phyloP scores from a whole-genome alignment of 2,329 filamentous ascomycete species.

The Aspergillus phoenicis region DNA sequence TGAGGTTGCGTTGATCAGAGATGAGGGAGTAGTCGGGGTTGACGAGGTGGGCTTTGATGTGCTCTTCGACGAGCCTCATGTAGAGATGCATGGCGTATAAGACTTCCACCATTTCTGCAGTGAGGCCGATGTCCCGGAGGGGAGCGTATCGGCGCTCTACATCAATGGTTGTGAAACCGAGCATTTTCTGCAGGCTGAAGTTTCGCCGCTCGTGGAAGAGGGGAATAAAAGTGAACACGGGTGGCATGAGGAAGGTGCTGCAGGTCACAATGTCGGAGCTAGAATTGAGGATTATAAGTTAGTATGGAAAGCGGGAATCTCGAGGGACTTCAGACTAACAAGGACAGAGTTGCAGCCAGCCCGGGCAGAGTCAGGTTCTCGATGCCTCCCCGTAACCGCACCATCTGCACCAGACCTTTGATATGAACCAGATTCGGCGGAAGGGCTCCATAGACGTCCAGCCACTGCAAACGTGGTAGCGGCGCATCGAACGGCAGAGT shows the following conservation, averaged over 20 bases:
- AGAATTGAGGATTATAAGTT: slow-evolving; percentile 11
- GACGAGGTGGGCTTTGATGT: slow-evolving; percentile 18
- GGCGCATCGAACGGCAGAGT: slow-evolving; percentile 37
- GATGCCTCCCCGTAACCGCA: slow-evolving; percentile 42
- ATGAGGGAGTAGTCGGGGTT: slow-evolving; percentile 29
- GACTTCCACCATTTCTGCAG: slow-evolving; percentile 32
- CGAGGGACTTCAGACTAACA: slow-evolving; percentile 30
- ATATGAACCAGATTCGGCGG: slow-evolving; percentile 40
- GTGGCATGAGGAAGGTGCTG: slow-evolving; percentile 25
- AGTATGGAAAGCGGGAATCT: background rate
- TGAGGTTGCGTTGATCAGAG: slow-evolving; percentile 43
- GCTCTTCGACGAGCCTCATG: slow-evolving; percentile 31
- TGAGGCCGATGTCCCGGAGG: slow-evolving; percentile 30
- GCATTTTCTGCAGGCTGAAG: slow-evolving; percentile 25
- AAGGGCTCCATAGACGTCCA: slow-evolving; percentile 40
- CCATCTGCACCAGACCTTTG: slow-evolving; percentile 37
- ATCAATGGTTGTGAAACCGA: slow-evolving; percentile 29
- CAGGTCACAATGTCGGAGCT: slow-evolving; percentile 35
- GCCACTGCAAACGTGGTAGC: slow-evolving; percentile 39
- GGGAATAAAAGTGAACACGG: slow-evolving; percentile 32
- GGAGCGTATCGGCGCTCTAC: slow-evolving; percentile 30
- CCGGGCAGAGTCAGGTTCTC: slow-evolving; percentile 40
- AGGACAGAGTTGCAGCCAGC: slow-evolving; percentile 41
- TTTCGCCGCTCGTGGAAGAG: slow-evolving; percentile 24
- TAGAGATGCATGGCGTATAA: slow-evolving; percentile 38